phyloP scores from a whole-genome alignment of 768 basidiomycete genomes.

The Lactarius quietus region DNA sequence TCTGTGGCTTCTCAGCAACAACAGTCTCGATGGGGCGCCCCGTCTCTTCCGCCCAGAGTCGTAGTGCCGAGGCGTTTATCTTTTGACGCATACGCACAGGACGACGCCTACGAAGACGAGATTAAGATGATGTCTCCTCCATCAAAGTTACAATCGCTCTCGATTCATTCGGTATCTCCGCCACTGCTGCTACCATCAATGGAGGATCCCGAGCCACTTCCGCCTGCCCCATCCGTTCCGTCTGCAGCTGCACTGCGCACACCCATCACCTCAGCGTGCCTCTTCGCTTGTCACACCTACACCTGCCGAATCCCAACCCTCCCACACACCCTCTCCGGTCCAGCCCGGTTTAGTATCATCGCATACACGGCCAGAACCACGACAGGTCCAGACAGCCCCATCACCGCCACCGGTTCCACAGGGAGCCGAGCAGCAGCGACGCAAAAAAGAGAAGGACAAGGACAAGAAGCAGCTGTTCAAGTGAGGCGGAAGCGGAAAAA shows the following conservation, averaged over 20 bases:
- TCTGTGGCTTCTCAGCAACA: slow-evolving; percentile 43
- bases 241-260: slow-evolving; percentile 14
- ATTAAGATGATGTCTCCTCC: slow-evolving; percentile 10
- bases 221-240: slow-evolving; percentile 1
- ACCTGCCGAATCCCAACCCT: slow-evolving; percentile 36
- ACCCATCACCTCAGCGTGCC: slow-evolving; percentile 23
- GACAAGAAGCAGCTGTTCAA: slow-evolving; percentile 49
- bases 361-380: slow-evolving; percentile 13
- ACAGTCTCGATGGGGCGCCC: slow-evolving; percentile 37
- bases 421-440: slow-evolving; percentile 76
- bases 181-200: not conserved
- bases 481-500: slow-evolving; percentile 42
- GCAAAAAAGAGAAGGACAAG: slow-evolving; percentile 69
- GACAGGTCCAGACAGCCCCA: slow-evolving; percentile 18
- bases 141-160: slow-evolving; percentile 10
- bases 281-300: slow-evolving; percentile 41
- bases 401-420: slow-evolving; percentile 36
- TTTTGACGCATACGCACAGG: slow-evolving; percentile 79
- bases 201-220: slow-evolving; percentile 1
- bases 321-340: slow-evolving; percentile 58
- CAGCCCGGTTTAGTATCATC: slow-evolving; percentile 1
- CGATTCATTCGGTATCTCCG: slow-evolving; percentile 20
- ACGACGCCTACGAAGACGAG: slow-evolving; percentile 42
- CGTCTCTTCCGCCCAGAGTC: slow-evolving; percentile 53
- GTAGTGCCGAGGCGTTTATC: slow-evolving; percentile 77